Evolutionary conservation across 1,284 basidiomycete species (phyloP).

Genomic region (Fomitiporia mediterranea): DNA sequence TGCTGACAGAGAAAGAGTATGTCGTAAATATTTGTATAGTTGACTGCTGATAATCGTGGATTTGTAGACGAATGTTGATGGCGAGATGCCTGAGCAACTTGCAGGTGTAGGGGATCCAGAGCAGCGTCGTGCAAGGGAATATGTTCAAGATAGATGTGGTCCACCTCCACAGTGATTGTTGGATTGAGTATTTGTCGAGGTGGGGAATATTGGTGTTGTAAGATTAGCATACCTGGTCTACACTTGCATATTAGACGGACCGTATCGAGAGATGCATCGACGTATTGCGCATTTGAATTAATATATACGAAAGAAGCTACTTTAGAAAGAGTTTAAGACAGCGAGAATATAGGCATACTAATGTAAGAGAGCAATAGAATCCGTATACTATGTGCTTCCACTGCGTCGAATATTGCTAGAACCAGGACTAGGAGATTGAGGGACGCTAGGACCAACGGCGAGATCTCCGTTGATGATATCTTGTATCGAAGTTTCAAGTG

Average conservation of each 20-base stretch:
- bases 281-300: not conserved
- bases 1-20: slow-evolving; percentile 81
- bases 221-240: too few species aligned
- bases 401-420: slow-evolving; percentile 13
- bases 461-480: slow-evolving; percentile 74
- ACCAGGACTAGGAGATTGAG: slow-evolving; percentile 47
- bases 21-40: slow-evolving; percentile 28
- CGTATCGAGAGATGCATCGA: not conserved
- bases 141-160: slow-evolving; percentile 71
- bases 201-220: too few species aligned
- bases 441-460: slow-evolving; percentile 35
- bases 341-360: too few species aligned
- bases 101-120: slow-evolving; percentile 85
- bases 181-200: not conserved
- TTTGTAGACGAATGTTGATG: slow-evolving; percentile 71
- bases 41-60: not conserved
- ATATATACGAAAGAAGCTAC: not conserved
- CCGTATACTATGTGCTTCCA: slow-evolving; percentile 10
- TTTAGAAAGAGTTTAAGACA: not conserved
- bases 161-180: slow-evolving; percentile 31
- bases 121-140: slow-evolving; percentile 70
- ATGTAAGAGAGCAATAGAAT: not conserved
- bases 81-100: slow-evolving; percentile 79
- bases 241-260: too few species aligned
- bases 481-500: slow-evolving; percentile 74